A percentile compares a stretch with the other conserved stretches of the same genome.
Conservation (phyloP, 2,329 filamentous ascomycete species). For the Sclerotinia spermophila region DNA sequence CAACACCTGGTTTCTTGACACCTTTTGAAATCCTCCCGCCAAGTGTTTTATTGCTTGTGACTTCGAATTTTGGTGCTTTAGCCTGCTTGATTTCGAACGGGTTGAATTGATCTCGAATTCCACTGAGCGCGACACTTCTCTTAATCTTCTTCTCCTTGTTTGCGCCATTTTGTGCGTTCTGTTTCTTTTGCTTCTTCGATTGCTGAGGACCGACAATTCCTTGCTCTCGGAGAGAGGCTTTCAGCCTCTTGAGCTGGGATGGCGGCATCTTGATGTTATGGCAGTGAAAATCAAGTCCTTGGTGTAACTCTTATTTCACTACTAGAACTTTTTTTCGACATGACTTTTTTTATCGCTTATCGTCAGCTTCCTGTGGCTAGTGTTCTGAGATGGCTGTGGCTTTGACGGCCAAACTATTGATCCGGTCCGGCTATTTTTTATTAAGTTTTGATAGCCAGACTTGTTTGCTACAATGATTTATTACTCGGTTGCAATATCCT, state of each 20-base stretch:
- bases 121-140: conserved; percentile 71
- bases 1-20: conserved; percentile 71
- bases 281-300: neutral
- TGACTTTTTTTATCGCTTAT: conserved; percentile 14
- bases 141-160: conserved; percentile 70
- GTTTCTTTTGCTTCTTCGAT: conserved; percentile 90
- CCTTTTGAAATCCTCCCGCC: conserved; percentile 52
- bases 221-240: conserved; percentile 82
- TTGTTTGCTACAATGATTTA: neutral
- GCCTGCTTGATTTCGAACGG: conserved; percentile 90
- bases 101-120: conserved; percentile 94
- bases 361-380: conserved; percentile 2
- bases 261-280: conserved; percentile 66
- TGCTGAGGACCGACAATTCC: conserved; percentile 88
- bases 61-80: conserved; percentile 78
- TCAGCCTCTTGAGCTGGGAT: conserved; percentile 94
- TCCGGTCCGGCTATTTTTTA: neutral
- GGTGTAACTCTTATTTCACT: neutral
- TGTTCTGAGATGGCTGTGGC: neutral
- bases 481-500: neutral
- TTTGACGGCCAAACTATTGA: neutral
- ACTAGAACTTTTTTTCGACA: conserved; percentile 3
- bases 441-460: too few relatives aligned
- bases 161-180: conserved; percentile 62
- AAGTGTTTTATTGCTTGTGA: conserved; percentile 61